Base-by-base conservation (phyloP, 2,329 filamentous ascomycete genomes). In the Trichoderma semiorbis region DNA sequence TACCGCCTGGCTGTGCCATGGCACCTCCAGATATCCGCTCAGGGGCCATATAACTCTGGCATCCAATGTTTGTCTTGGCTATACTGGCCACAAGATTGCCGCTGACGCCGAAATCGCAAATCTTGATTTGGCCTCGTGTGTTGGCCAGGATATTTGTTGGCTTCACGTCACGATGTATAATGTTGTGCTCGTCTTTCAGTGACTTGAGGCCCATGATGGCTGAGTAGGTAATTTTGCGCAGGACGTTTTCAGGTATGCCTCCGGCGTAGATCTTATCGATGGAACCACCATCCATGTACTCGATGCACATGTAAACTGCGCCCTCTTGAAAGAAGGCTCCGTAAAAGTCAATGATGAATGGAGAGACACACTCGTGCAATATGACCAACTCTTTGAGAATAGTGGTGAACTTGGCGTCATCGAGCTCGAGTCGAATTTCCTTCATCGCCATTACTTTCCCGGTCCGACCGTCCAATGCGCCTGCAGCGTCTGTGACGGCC, bases 291-390 rank as follows among this genome's bases (percentile, higher is more conserved):
- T 99, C 95, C 96, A 99, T 99, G 82, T 94, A 97, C 83, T 99
- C 96, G 81, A 99, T 97, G 83, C 96, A 99, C 81, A 99, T 98
- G 82, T 99, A 99, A 2, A 99, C 96, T 0, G 96, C 96, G 32
- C 96, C 95, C 84, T 99, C 96, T 79, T 99, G 96, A 86, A 98
- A 99, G 81, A 99, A 99, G 6, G 96, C 96, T 1, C 96, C 96
- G 80, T 98, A 99, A 78, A 99, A 99, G 79, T 99, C 95, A 81
- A 99, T 96, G 76, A 99, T 98, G 81, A 95, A 97, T 0, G 96
- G 95, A 2, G 94, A 98, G 3, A 96, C 87, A 78, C 96, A 99
- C 76, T 96, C 93, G 83, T 99, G 96, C 3, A 99, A 85, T 74
- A 99, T 95, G 78, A 99, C 94, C 62, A 99, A 86, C 82, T 99